Percentiles rank a stretch among this genome's conserved stretches.
phyloP scores from a whole-genome alignment of 176 grass and related monocot species.

The Aegilops umbellulata region DNA sequence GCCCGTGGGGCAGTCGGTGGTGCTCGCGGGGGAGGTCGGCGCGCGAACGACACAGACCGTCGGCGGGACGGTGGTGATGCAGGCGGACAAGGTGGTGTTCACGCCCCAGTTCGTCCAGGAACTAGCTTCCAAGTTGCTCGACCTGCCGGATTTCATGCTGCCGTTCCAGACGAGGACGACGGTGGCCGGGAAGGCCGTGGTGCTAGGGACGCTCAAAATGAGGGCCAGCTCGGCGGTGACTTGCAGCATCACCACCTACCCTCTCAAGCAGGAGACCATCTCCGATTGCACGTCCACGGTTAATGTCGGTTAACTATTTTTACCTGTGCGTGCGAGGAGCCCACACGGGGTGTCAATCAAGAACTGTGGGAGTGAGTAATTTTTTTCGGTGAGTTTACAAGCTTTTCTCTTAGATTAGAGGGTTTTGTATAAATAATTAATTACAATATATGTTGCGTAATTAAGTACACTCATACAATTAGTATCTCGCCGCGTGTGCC shows the following conservation, averaged over 20 bases:
- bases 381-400: neutral
- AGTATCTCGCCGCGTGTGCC: neutral
- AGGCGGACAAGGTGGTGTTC: neutral
- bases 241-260: conserved; percentile 7
- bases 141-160: neutral
- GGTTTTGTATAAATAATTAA: neutral
- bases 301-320: conserved; percentile 20
- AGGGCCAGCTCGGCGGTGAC: conserved; percentile 17
- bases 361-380: neutral
- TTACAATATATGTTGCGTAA: neutral
- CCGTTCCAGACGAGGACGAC: conserved; percentile 39
- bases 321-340: neutral
- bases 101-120: neutral
- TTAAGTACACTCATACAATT: neutral
- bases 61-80: neutral
- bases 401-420: neutral
- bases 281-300: conserved; percentile 32
- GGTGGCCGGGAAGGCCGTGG: conserved; percentile 43
- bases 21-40: conserved; percentile 37
- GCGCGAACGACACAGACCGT: conserved; percentile 37
- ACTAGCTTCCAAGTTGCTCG: neutral
- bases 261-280: neutral
- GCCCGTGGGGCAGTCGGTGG: conserved; percentile 38
- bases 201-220: conserved; percentile 35
- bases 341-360: too few relatives aligned